phyloP scores from a whole-genome alignment of 306 rosid genomes.

The Glycine latifolia region DNA sequence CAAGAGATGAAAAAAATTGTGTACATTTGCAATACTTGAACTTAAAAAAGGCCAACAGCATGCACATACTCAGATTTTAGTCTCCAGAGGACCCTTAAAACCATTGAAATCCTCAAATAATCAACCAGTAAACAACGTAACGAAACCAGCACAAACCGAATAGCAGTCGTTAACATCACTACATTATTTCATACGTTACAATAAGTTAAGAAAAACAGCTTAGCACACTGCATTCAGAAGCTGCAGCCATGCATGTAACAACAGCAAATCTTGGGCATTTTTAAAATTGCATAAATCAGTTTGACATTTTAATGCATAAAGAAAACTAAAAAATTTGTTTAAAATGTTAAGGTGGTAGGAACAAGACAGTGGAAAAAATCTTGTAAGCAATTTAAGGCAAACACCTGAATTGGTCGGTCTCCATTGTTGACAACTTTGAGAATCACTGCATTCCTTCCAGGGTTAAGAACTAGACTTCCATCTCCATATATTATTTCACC shows the following conservation, averaged over 20 bases:
- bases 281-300: not conserved
- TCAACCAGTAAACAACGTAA: constrained; percentile 8
- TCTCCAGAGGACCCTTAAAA: constrained; percentile 14
- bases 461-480: constrained; percentile 62
- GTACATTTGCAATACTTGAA: not conserved
- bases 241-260: not conserved
- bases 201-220: not conserved
- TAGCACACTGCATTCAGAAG: constrained; percentile 17
- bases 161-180: constrained; percentile 6
- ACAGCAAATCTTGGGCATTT: not conserved
- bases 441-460: constrained; percentile 66
- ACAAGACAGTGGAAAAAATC: constrained; percentile 7
- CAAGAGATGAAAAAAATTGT: not conserved
- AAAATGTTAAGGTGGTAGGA: constrained; percentile 41
- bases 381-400: not conserved
- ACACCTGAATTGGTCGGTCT: constrained; percentile 96
- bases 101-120: constrained; percentile 11
- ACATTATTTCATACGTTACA: constrained; percentile 6
- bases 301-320: constrained; percentile 8
- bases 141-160: constrained; percentile 27
- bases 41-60: too few species aligned
- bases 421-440: constrained; percentile 82
- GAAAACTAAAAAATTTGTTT: constrained; percentile 9
- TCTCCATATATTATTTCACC: constrained; percentile 61
- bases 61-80: not conserved